Evolutionary conservation across 2,329 filamentous ascomycete species (phyloP).

Genomic region (Stachybotrys echinatus): DNA sequence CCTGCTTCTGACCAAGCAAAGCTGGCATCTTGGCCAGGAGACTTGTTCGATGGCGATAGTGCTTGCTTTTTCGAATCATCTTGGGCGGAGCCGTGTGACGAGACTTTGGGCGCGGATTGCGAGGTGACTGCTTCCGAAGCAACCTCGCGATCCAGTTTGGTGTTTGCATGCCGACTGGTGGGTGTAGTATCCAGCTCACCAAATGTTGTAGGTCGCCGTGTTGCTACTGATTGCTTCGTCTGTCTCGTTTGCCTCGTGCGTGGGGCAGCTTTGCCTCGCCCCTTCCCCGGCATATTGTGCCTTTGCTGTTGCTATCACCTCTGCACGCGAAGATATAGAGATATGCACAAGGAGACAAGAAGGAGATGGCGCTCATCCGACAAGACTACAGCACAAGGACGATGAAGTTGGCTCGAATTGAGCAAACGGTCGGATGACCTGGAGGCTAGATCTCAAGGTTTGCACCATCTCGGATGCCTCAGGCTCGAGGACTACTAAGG

Average conservation of each 20-base stretch:
- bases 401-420: no score
- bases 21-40: background rate
- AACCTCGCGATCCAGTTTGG: conserved; percentile 1
- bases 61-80: background rate
- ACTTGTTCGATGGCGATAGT: background rate
- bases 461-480: no score
- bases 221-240: background rate
- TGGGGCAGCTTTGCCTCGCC: conserved; percentile 8
- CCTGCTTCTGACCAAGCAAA: conserved; percentile 23
- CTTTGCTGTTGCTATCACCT: background rate
- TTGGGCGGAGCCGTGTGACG: background rate
- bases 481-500: no score
- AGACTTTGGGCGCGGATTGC: background rate
- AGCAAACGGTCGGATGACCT: no score
- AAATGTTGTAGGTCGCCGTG: conserved; percentile 13
- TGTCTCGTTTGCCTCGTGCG: conserved; percentile 5
- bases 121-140: background rate
- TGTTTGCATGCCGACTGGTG: conserved; percentile 17
- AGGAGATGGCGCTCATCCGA: no score
- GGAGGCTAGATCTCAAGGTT: no score
- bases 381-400: no score
- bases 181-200: conserved; percentile 27
- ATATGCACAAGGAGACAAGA: no score
- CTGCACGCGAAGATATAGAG: no score
- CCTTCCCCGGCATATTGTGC: conserved; percentile 9